Evolutionary conservation across 2,329 filamentous ascomycete genomes (phyloP), one percentile per base, ranked within the genome.

Genomic region (Macrophomina tecta): DNA sequence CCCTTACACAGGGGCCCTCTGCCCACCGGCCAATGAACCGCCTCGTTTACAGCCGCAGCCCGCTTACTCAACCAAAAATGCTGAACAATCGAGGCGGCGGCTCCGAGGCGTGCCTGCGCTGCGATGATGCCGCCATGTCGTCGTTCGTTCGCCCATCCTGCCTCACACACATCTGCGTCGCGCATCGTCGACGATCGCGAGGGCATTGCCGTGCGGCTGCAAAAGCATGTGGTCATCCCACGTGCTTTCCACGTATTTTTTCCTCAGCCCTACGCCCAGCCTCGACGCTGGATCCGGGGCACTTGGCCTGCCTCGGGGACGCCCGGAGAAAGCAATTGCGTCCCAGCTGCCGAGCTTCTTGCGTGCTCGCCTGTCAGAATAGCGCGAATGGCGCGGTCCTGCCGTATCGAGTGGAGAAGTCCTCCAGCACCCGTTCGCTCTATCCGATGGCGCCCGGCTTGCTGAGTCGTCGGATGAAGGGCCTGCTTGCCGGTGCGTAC

Each of bases 341-440:
- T n/a, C 36, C 23, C 60, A n/a, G 46, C 30, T 9, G 61, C 49
- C 61, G 36, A 52, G 61, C 46, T 36, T 52, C 48, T 64, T 52
- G 48, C 61, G 61, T 64, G 61, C 61, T 64, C 38, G 36, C 49
- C 49, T 64, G 61, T 53, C 61, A 64, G 34, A 52, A 52, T 64
- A 45, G 61, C 36, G 61, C 61, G 48, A 45, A 64, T 64, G 61
- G 61, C 61, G 61, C 61, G 42, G 45, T 48, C 34, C 60, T 16
- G 14, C 6, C 46, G 34, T 36, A 58, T 40, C 23, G 45, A 38
- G 34, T 45, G 40, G 60, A 46, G 60, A 34, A 30, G n/a, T 30
- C 38, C 34, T 62, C 58, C 28, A 38, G 36, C 23, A 12, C 36
- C 36, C 36, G 36, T 38, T n/a, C 34, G 53, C 34, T 14, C 42